Base-by-base conservation (phyloP, 2,329 filamentous ascomycete species). In the Aureobasidium sp. region DNA sequence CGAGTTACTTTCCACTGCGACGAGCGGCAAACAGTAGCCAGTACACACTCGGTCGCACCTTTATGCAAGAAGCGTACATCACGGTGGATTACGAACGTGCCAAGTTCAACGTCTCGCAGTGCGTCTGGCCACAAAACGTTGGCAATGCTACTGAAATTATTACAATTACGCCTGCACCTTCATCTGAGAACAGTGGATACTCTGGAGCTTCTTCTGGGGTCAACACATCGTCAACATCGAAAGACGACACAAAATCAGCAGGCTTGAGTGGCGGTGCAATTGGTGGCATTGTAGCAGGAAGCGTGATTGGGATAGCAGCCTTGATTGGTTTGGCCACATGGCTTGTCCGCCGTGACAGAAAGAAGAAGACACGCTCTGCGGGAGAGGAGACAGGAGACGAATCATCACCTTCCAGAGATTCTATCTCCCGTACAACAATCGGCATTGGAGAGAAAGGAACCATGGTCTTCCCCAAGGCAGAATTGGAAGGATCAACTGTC, bases 1-100 rank as follows among this genome's bases (percentile, higher is more conserved):
- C 83, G 1, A 81, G 53, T 11, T 90, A 90, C 68, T 90, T 90
- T 63, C 86, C 87, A 3, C 76, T 91, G 57, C 80, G 83, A 66
- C 81, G 81, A 62, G 76, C 82, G 11, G 68, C 78, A 25, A 78
- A 81, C 61, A 78, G 79, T 39, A 77, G 76, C 14, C 79, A 84
- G 65, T 81, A 83, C 70, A 81, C 86, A 13, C 79, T 90, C 37
- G 88, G 88, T 8, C 80, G 86, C 36, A 81, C 83, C 0, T 90
- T 90, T 65, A 74, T 91, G 59, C 88, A 90, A 69, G 87, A 90
- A 71, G 81, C 86, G 2, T 81, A 81, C 63, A 63, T 81, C 51
- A 73, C 72, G 2, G 77, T 79, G 6, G 77, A 81, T 63, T 81
- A 77, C 71, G 78, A 81, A 64, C 72, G 76, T 14, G 68, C 73